phyloP scores from a whole-genome alignment of 2,329 filamentous ascomycete species.

The Mycogone perniciosa region DNA sequence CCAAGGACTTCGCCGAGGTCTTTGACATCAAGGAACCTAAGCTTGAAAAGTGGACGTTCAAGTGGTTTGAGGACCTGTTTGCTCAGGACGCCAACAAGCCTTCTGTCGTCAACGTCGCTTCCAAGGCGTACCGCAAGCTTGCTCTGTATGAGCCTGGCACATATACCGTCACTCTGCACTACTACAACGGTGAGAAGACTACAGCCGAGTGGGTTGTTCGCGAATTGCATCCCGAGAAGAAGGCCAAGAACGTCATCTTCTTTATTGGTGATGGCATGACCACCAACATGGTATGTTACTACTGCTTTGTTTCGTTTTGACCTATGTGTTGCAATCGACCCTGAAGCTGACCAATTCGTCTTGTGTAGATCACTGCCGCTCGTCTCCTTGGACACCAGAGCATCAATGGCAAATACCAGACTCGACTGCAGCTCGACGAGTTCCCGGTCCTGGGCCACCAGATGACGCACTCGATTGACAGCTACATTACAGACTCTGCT shows the following conservation, averaged over 20 bases:
- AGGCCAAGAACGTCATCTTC: conserved; percentile 77
- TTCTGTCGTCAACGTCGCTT: conserved; percentile 71
- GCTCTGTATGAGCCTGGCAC: conserved; percentile 72
- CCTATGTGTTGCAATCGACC: not conserved
- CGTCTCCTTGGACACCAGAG: conserved; percentile 75
- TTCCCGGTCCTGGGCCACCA: conserved; percentile 84
- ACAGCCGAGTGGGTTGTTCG: conserved; percentile 72
- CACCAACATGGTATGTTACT: conserved; percentile 55
- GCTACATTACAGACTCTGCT: conserved; percentile 80
- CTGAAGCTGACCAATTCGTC: not conserved
- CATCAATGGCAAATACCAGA: conserved; percentile 79
- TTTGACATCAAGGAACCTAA: conserved; percentile 65
- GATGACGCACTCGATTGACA: conserved; percentile 82
- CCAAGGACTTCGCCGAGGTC: conserved; percentile 54
- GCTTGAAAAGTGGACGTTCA: conserved; percentile 75
- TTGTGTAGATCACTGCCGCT: conserved; percentile 59
- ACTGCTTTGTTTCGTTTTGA: not conserved
- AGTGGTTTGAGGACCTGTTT: conserved; percentile 81
- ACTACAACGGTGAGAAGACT: conserved; percentile 67
- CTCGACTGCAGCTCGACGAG: conserved; percentile 68
- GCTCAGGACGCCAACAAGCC: conserved; percentile 63
- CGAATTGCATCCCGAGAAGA: conserved; percentile 60
- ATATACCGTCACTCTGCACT: conserved; percentile 69
- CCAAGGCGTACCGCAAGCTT: conserved; percentile 71
- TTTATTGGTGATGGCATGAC: conserved; percentile 75